A percentile compares a stretch with the other conserved stretches of the same genome.
phyloP scores from a whole-genome alignment of 495 filamentous ascomycete genomes.

The Aspergillus incahuasiensis region DNA sequence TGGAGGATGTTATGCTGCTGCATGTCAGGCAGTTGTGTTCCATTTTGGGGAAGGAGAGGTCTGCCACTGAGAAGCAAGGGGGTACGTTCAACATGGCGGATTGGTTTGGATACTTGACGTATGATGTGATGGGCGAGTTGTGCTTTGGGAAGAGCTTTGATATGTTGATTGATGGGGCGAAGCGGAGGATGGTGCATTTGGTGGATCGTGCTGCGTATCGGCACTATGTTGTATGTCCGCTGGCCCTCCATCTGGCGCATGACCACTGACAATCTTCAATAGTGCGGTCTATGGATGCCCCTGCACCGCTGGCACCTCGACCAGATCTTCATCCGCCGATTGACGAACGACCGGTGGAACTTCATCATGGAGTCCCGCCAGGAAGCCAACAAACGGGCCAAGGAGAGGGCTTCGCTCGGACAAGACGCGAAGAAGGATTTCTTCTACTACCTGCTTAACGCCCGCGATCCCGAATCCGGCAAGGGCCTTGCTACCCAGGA shows the following conservation, averaged over 20 bases:
- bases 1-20: slow-evolving; percentile 48
- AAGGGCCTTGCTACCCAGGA: slow-evolving; percentile 61
- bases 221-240: slow-evolving; percentile 47
- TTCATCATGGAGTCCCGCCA: slow-evolving; percentile 58
- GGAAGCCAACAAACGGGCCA: slow-evolving; percentile 52
- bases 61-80: slow-evolving; percentile 17
- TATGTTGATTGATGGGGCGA: slow-evolving; percentile 49
- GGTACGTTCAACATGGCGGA: slow-evolving; percentile 44
- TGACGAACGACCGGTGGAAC: slow-evolving; percentile 53
- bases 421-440: slow-evolving; percentile 62
- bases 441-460: slow-evolving; percentile 55
- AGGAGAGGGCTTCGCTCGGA: slow-evolving; percentile 39
- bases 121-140: slow-evolving; percentile 49
- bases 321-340: slow-evolving; percentile 53
- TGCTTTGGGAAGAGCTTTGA: slow-evolving; percentile 52
- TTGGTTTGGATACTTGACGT: slow-evolving; percentile 51
- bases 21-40: slow-evolving; percentile 47
- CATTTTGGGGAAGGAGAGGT: slow-evolving; percentile 22
- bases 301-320: slow-evolving; percentile 51
- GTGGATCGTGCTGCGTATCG: slow-evolving; percentile 49
- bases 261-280: neutral
- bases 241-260: neutral
- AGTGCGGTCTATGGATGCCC: slow-evolving; percentile 59
- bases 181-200: slow-evolving; percentile 41
- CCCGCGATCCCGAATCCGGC: slow-evolving; percentile 56